A percentile compares a stretch with the other conserved stretches of the same genome.
phyloP scores from a whole-genome alignment of 2,329 filamentous ascomycete genomes.

The Alternaria sp. region DNA sequence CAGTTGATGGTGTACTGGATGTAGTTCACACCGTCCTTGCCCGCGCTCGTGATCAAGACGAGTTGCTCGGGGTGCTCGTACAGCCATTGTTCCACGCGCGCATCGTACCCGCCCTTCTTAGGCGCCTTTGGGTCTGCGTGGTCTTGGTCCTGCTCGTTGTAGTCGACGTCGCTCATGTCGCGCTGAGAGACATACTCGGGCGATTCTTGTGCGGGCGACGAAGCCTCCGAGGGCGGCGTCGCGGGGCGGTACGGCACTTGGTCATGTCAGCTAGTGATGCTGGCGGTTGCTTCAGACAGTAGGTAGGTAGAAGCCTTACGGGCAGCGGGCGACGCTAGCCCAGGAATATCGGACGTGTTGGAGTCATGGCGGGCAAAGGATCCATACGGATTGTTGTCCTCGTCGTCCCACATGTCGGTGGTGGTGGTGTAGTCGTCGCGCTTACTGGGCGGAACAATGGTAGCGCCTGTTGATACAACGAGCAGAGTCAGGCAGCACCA shows the following conservation, averaged over 20 bases:
- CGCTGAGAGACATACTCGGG: conserved; percentile 63
- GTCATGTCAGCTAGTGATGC: conserved; percentile 12
- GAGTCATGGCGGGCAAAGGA: conserved; percentile 90
- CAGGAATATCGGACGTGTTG: conserved; percentile 67
- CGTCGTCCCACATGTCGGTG: conserved; percentile 91
- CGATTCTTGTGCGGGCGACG: conserved; percentile 71
- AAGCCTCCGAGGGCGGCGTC: conserved; percentile 73
- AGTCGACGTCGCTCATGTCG: conserved; percentile 66
- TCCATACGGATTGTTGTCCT: conserved; percentile 97
- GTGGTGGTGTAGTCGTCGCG: background rate
- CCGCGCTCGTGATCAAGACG: conserved; percentile 91
- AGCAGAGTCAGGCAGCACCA: background rate
- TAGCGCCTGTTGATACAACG: background rate
- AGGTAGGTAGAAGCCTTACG: conserved; percentile 37
- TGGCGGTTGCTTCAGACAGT: background rate
- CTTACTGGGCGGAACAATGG: background rate
- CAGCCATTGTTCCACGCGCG: conserved; percentile 94
- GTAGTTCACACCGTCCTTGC: conserved; percentile 90
- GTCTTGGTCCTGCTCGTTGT: conserved; percentile 60
- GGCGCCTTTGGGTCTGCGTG: conserved; percentile 49
- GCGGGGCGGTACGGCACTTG: conserved; percentile 58
- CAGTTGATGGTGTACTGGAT: conserved; percentile 98
- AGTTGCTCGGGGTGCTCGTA: conserved; percentile 92
- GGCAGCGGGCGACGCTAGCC: conserved; percentile 48
- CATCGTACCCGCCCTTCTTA: conserved; percentile 89